Conservation (phyloP, 495 filamentous ascomycete species). For the Bombardia bombarda region DNA sequence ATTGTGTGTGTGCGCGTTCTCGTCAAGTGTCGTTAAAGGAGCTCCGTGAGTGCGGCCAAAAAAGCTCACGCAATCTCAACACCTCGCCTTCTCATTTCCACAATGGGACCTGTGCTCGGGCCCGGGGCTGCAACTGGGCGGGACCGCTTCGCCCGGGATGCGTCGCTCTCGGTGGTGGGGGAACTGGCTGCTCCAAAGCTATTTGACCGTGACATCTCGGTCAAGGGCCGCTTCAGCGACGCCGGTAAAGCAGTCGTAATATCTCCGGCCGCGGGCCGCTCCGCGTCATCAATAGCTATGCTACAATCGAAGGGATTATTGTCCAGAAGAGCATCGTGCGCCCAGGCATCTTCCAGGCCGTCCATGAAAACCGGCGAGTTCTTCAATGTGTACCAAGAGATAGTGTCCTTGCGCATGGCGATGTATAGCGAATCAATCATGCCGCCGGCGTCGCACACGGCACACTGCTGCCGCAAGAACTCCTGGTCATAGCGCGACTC, state of each 20-base stretch:
- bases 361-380: conserved; percentile 37
- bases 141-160: conserved; percentile 7
- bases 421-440: conserved; percentile 50
- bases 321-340: conserved; percentile 40
- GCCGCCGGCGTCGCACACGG: conserved; percentile 40
- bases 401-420: conserved; percentile 40
- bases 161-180: conserved; percentile 3
- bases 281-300: conserved; percentile 25
- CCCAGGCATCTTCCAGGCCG: conserved; percentile 44
- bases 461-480: conserved; percentile 41
- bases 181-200: conserved; percentile 28
- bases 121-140: conserved; percentile 3
- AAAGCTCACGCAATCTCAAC: conserved; percentile 16
- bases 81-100: conserved; percentile 16
- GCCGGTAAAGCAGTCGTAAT: conserved; percentile 32
- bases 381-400: conserved; percentile 39
- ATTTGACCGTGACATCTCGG: conserved; percentile 40
- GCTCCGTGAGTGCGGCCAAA: neutral
- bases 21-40: conserved; percentile 5
- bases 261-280: conserved; percentile 40
- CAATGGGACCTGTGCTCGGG: conserved; percentile 5
- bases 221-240: conserved; percentile 35
- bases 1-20: too few species aligned
- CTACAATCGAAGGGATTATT: conserved; percentile 27
- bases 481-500: conserved; percentile 33